Percentiles rank a stretch among this genome's conserved stretches.
Conservation (phyloP, 1,284 basidiomycete genomes). For the Malassezia globosa region DNA sequence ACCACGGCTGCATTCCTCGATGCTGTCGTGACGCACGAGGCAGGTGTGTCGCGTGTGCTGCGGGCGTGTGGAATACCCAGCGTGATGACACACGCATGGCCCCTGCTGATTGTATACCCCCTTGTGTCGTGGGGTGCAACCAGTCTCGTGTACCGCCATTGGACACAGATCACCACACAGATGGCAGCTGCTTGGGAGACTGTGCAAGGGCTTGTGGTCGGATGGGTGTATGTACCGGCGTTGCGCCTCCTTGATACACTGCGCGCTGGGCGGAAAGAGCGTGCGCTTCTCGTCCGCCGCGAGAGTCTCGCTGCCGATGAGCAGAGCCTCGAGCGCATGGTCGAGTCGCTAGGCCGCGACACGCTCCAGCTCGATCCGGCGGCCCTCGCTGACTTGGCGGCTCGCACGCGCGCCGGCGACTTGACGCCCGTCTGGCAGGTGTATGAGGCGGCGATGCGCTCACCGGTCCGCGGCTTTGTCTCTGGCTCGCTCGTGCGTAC, state of each 20-base stretch:
- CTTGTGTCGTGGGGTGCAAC: slow-evolving; percentile 19
- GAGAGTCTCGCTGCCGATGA: slow-evolving; percentile 70
- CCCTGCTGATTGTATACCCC: slow-evolving; percentile 32
- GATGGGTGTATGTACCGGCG: slow-evolving; percentile 81
- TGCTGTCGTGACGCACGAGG: slow-evolving; percentile 4
- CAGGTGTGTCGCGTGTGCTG: slow-evolving; percentile 3
- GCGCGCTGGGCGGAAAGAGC: slow-evolving; percentile 60
- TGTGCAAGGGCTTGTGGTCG: slow-evolving; percentile 61
- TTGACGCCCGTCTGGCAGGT: slow-evolving; percentile 74
- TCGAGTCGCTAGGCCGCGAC: slow-evolving; percentile 69
- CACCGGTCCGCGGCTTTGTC: slow-evolving; percentile 68
- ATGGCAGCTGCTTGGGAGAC: slow-evolving; percentile 61
- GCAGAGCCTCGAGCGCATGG: slow-evolving; percentile 85
- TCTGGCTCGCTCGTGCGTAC: slow-evolving; percentile 72
- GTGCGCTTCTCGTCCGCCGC: slow-evolving; percentile 58
- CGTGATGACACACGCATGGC: slow-evolving; percentile 28
- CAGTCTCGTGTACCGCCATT: slow-evolving; percentile 25
- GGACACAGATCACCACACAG: slow-evolving; percentile 45
- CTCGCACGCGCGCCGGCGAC: slow-evolving; percentile 62
- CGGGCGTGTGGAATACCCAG: slow-evolving; percentile 23
- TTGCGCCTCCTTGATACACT: slow-evolving; percentile 71
- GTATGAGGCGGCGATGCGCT: slow-evolving; percentile 82
- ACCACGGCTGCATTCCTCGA: slow-evolving; percentile 1
- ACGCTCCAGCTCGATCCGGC: slow-evolving; percentile 58
- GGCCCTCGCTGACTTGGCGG: slow-evolving; percentile 56